Evolutionary conservation across 1,284 basidiomycete genomes (phyloP), one percentile per base, ranked within the genome.

Genomic region (Entoloma clypeatum): DNA sequence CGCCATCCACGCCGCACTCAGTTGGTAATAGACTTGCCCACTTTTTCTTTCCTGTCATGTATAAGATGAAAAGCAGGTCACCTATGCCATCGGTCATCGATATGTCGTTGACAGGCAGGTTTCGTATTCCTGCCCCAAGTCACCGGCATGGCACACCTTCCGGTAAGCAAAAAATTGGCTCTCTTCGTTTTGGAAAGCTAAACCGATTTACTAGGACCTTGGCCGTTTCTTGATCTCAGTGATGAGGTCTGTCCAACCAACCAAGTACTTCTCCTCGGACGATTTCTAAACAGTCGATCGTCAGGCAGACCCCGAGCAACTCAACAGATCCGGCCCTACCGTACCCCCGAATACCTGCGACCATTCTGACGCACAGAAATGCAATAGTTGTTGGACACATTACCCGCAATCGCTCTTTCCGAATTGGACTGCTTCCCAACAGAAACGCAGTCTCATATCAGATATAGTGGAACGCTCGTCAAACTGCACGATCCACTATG

Each of bases 391-490:
- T 41, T 77, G 75, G 74, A 54, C 51, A 34, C 55, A 56, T 43
- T 79, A 79, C 53, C 77, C 76, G 0, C 70, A 77, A 46, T 64
- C 64, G 1, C 50, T 66, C 3, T 79, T 73, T 51, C 67, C 65
- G 0, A 79, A 79, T 47, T 79, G 76, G 76, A 75, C 73, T 0
- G 53, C 49, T 2, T 51, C 48, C 1, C 76, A 79, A 50, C 70
- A 75, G 39, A 50, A 56, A 17, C 69, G 68, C 36, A 75, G 73
- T 43, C 59, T 62, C 5, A 63, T 73, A 18, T 45, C 51, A 5
- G 55, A 56, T 22, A 56, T 72, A 44, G 48, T 69, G 5, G 55
- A 45, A 5, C 54, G 55, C 2, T 37, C 43, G n/a, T 47, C 51
- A 13, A 55, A 62, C 0, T 74, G 68, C 41, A 57, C 36, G 1